Conservation (phyloP, 768 basidiomycete genomes). For the Tricholoma saponaceum region DNA sequence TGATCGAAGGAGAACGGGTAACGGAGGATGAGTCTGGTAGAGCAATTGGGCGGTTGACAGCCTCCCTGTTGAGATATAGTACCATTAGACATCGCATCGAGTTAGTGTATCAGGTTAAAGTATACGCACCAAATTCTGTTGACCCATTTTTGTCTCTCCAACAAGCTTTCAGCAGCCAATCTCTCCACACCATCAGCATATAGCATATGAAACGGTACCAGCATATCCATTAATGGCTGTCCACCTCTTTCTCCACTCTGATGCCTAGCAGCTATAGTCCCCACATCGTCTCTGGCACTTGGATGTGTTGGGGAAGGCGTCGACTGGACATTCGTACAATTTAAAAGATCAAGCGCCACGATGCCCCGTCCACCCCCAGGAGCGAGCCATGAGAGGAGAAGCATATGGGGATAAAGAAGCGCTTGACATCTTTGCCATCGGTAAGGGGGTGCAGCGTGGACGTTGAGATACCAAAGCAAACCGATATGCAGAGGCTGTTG, state of each 20-base stretch:
- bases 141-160: conserved; percentile 89
- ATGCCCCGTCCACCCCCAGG: conserved; percentile 80
- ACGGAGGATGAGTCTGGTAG: conserved; percentile 45
- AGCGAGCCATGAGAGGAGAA: conserved; percentile 85
- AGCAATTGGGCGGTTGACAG: conserved; percentile 54
- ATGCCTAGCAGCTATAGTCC: conserved; percentile 72
- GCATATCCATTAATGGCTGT: conserved; percentile 57
- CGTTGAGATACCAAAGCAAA: conserved; percentile 88
- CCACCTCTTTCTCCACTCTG: conserved; percentile 49
- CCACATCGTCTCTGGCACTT: conserved; percentile 79
- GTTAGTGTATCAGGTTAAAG: conserved; percentile 6
- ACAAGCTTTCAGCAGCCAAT: conserved; percentile 81
- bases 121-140: conserved; percentile 75
- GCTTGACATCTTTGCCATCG: conserved; percentile 81
- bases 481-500: conserved; percentile 84
- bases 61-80: conserved; percentile 54
- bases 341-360: conserved; percentile 81
- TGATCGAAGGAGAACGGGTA: conserved; percentile 40
- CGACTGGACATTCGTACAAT: conserved; percentile 82
- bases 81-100: neutral
- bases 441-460: conserved; percentile 77
- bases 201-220: conserved; percentile 89
- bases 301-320: conserved; percentile 81
- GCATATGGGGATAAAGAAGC: conserved; percentile 76
- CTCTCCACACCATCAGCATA: conserved; percentile 90